Base-by-base conservation (phyloP, 768 basidiomycete species). In the Tulasnella sp. region DNA sequence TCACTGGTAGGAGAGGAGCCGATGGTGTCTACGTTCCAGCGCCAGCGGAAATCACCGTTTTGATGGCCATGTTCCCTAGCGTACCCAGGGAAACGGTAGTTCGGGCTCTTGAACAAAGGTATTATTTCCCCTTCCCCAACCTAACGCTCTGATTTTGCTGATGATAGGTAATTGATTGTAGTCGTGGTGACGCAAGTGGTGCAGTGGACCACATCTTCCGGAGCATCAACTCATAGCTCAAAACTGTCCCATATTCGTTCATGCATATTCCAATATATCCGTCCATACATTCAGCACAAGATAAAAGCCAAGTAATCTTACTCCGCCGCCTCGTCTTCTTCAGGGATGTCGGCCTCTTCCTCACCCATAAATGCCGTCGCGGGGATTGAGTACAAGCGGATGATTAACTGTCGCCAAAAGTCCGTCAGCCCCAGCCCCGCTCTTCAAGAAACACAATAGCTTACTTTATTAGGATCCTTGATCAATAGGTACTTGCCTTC, bases 401-500 rank as follows among this genome's bases (percentile, higher is more conserved):
- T 91, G 82, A 97, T 92, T 74, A 96, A 93, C 97, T 99, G 82
- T 73, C 81, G 35, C 23, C 37, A 29, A 77, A 75, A 67, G 83
- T 77, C 74, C 75, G 11, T 67, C 26, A 67, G 61, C 15, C 2
- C 16, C 16, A 5, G 26, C 6, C 0, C 10, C 29, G 13, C 32
- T 5, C 23, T n/a, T 46, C 9, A 70, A 76, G 72, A 35, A 71
- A 26, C 1, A 72, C 37, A 32, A 37, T 20, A 11, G 37, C 46
- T 73, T 18, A 97, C 96, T 90, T 90, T 95, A 88, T 99, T 99
- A 23, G 98, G 97, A 85, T 99, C 98, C 85, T 97, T 98, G 74
- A 99, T 91, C 37, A 99, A 86, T 18, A 99, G 93, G 83, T 98
- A 99, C 84, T 98, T 98, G 84, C 98, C 98, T 85, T 99, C 97